Conservation (phyloP, 495 filamentous ascomycete species). For the Xylaria palmicola region DNA sequence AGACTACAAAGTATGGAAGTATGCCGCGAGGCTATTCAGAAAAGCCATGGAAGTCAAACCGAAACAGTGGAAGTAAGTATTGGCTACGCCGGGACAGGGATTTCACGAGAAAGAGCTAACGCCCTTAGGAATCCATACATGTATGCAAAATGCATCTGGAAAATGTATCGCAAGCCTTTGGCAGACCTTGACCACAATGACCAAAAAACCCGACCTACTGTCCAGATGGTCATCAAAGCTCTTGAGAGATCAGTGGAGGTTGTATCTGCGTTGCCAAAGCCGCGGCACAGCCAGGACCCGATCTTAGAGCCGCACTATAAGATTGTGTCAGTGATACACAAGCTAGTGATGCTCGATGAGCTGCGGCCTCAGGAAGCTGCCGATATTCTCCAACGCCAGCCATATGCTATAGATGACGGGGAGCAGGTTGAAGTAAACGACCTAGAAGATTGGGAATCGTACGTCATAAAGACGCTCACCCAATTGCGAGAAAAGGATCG, state of each 20-base stretch:
- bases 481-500: constrained; percentile 83
- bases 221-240: constrained; percentile 56
- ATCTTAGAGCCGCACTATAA: constrained; percentile 97
- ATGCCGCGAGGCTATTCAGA: constrained; percentile 75
- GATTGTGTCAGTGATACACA: constrained; percentile 81
- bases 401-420: constrained; percentile 40
- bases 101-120: background rate
- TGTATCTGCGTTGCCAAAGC: constrained; percentile 63
- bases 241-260: constrained; percentile 72
- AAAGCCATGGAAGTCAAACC: constrained; percentile 72
- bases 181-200: constrained; percentile 51
- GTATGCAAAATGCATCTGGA: constrained; percentile 93
- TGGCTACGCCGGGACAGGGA: background rate
- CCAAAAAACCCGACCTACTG: constrained; percentile 39
- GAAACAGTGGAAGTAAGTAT: constrained; percentile 78
- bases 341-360: constrained; percentile 61
- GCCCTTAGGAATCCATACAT: constrained; percentile 72
- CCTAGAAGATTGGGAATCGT: constrained; percentile 68
- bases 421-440: constrained; percentile 42
- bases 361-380: constrained; percentile 43
- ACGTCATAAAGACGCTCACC: constrained; percentile 69
- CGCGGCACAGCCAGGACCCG: constrained; percentile 75
- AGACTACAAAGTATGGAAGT: constrained; percentile 79
- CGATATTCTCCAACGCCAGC: constrained; percentile 46
- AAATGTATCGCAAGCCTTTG: constrained; percentile 70